Percentiles rank a stretch among this genome's conserved stretches.
Evolutionary conservation across 2,329 filamentous ascomycete genomes (phyloP).

Genomic region (Byssothecium circinans): DNA sequence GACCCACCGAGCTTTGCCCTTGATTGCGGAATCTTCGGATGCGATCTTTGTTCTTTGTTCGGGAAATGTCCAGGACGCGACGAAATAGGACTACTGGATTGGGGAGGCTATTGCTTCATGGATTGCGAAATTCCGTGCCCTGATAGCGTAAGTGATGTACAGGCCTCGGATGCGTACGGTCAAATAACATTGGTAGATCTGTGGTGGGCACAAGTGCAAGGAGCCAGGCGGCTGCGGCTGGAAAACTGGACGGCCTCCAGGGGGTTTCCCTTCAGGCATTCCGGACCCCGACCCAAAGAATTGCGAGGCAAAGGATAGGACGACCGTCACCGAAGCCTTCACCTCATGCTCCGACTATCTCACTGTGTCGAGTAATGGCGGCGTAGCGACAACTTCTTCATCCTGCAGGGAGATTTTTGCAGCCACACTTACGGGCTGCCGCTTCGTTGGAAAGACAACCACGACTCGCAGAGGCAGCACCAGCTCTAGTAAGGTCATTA

Average conservation of each 20-base stretch:
- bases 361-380: constrained; percentile 5
- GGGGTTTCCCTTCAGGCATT: constrained; percentile 8
- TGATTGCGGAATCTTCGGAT: constrained; percentile 23
- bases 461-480: constrained; percentile 7
- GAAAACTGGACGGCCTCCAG: constrained; percentile 13
- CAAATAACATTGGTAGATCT: constrained; percentile 6
- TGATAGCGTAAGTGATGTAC: constrained; percentile 6
- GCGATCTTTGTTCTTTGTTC: constrained; percentile 16
- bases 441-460: constrained; percentile 6
- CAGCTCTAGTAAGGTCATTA: constrained; percentile 6
- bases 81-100: not conserved
- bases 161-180: not conserved
- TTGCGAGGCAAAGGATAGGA: constrained; percentile 25
- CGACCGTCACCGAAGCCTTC: constrained; percentile 23
- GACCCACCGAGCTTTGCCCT: constrained; percentile 1
- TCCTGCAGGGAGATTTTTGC: constrained; percentile 19
- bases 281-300: constrained; percentile 10
- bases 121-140: constrained; percentile 22
- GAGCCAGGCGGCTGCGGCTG: constrained; percentile 18
- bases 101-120: constrained; percentile 12
- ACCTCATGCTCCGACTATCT: constrained; percentile 20
- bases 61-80: constrained; percentile 15
- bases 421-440: constrained; percentile 20
- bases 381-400: constrained; percentile 18
- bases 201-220: constrained; percentile 15